Evolutionary conservation across 2,329 filamentous ascomycete species (phyloP).

Genomic region (Xylaria sp.): DNA sequence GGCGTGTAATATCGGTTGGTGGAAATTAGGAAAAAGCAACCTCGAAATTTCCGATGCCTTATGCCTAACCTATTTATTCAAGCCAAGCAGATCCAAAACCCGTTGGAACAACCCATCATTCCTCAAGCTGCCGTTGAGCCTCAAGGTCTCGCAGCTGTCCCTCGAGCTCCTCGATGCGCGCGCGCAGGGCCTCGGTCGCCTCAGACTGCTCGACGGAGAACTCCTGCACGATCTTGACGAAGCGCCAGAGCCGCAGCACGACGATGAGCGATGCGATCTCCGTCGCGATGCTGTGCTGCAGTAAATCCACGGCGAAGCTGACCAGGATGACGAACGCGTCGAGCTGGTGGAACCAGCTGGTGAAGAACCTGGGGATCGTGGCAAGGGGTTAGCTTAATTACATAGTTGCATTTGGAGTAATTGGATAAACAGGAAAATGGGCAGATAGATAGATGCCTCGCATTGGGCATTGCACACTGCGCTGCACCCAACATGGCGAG

Average conservation of each 20-base stretch:
- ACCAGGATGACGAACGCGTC: constrained; percentile 71
- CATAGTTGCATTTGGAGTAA: not conserved
- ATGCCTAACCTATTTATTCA: not conserved
- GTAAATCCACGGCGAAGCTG: constrained; percentile 71
- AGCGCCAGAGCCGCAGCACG: constrained; percentile 73
- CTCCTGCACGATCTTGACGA: constrained; percentile 78
- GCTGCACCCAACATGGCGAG: no score
- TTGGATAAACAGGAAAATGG: not conserved
- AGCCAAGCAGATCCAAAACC: not conserved
- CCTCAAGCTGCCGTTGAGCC: constrained; percentile 11
- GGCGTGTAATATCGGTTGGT: not conserved
- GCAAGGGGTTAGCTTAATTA: no score
- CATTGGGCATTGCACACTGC: no score
- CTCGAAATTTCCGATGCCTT: not conserved
- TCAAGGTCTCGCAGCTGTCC: constrained; percentile 56
- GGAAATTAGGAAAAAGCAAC: constrained; percentile 12
- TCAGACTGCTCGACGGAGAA: constrained; percentile 71
- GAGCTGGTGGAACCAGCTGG: constrained; percentile 70
- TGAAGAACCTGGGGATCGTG: constrained; percentile 61
- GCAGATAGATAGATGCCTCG: no score
- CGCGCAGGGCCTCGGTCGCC: constrained; percentile 67
- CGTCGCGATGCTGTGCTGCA: constrained; percentile 68
- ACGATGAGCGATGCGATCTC: constrained; percentile 75
- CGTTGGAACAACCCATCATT: not conserved
- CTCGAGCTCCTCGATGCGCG: constrained; percentile 63